phyloP scores from a whole-genome alignment of 805 yeast species.

The Myxozyma nipponensis region DNA sequence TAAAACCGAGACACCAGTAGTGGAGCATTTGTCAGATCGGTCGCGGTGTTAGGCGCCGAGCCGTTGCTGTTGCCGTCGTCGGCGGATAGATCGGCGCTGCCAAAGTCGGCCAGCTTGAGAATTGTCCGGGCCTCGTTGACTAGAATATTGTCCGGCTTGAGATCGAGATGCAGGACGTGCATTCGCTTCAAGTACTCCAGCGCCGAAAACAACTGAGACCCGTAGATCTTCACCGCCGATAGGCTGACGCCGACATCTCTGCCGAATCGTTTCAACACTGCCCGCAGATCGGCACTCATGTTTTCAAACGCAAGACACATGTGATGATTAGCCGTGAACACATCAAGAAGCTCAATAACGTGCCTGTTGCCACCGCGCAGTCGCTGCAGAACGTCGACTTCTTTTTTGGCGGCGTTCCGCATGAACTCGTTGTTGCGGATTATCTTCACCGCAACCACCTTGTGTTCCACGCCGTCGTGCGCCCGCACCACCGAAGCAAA shows the following conservation, averaged over 20 bases:
- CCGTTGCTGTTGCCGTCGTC: slow-evolving; percentile 28
- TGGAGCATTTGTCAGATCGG: slow-evolving; percentile 21
- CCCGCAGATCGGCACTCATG: slow-evolving; percentile 74
- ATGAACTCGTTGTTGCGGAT: slow-evolving; percentile 70
- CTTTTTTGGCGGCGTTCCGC: slow-evolving; percentile 64
- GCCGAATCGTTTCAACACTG: slow-evolving; percentile 69
- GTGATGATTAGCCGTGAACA: slow-evolving; percentile 80
- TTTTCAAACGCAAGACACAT: slow-evolving; percentile 82
- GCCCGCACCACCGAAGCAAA: slow-evolving; percentile 38
- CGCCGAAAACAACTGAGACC: slow-evolving; percentile 68
- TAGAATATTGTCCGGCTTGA: slow-evolving; percentile 86
- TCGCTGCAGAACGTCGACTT: slow-evolving; percentile 70
- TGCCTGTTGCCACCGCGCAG: slow-evolving; percentile 58
- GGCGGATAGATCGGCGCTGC: slow-evolving; percentile 55
- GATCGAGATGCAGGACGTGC: slow-evolving; percentile 80
- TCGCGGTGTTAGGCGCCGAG: slow-evolving; percentile 19
- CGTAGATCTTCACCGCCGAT: slow-evolving; percentile 61
- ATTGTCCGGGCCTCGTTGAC: slow-evolving; percentile 59
- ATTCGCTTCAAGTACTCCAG: slow-evolving; percentile 63
- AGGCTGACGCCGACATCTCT: slow-evolving; percentile 77
- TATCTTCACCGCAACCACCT: slow-evolving; percentile 49
- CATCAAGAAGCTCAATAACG: slow-evolving; percentile 65
- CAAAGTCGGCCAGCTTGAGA: slow-evolving; percentile 84
- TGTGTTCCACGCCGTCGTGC: slow-evolving; percentile 24
- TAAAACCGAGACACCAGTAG: slow-evolving; percentile 58